Evolutionary conservation across 2,329 filamentous ascomycete species (phyloP), one percentile per base, ranked within the genome.

Genomic region (Colletotrichum lupini): DNA sequence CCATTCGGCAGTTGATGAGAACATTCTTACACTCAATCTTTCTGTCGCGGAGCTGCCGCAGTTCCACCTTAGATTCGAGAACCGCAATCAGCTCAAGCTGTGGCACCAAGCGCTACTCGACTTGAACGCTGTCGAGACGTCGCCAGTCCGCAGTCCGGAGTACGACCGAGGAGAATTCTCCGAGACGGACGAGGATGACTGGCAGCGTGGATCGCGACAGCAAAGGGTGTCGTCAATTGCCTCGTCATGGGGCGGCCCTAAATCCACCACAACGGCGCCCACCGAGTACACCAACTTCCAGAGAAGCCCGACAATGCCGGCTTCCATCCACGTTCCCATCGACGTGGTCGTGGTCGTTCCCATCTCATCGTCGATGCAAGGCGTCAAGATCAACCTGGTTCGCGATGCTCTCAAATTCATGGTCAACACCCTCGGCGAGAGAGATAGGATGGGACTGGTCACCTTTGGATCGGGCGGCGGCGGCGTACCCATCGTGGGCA

Each of bases 321-420:
- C 85, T 24, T 89, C 92, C 6, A 82, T 96, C 60, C 97, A 99
- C 80, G 94, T 98, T 19, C 96, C 97, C 1, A 91, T 98, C 67
- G 97, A 99, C 80, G 92, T 99, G 35, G 96, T 99, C 0, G 95
- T 98, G 0, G 97, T 99, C 26, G 95, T 99, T 42, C 97, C 97
- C 0, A 95, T 99, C 6, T 98, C 97, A 0, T 97, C 96, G 1
- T 98, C 97, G 0, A 99, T 98, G 96, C 97, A 98, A 83, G 97
- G 97, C n/a, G 90, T 99, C 74, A 99, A 99, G 85, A 98, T 98
- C 80, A 97, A 96, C 74, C 88, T 99, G 1, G 91, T 99, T 16
- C 92, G 95, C 55, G 97, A 99, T 82, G 93, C 96, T 0, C 88
- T 99, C 46, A 94, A 94, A 72, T 99, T 98, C 81, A 92, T 99